Base-by-base conservation (phyloP, 2,329 filamentous ascomycete genomes). In the Aureobasidium sp. region DNA sequence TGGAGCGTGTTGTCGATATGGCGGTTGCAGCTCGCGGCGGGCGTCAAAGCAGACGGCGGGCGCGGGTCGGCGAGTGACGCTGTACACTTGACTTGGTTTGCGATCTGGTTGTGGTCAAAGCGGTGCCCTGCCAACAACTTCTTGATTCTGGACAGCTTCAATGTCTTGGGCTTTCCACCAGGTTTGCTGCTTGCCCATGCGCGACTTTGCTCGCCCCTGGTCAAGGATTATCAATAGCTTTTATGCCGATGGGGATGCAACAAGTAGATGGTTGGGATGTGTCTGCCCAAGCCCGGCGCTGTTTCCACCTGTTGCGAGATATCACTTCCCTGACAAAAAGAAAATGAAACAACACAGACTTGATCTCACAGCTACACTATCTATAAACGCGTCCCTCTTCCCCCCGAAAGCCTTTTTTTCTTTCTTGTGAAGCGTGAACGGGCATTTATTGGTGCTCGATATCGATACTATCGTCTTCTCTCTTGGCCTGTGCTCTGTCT, bases 231-330 rank as follows among this genome's bases (percentile, higher is more conserved):
- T 55, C 38, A 21, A 55, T 31, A 9, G 19, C 21, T 38, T 40
- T 19, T 42, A 27, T 55, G 51, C 51, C 51, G 37, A 55, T 53
- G 49, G 49, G 49, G 33, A 53, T 40, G 49, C 51, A n/a, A 55
- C 21, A 23, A 33, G 9, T 55, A 42, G 51, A 53, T 55, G 51
- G 51, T 43, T 43, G 51, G 51, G 51, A 31, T 27, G 35, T 55
- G 25, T 43, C 50, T 54, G 50, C 50, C 25, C 50, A 54, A 54
- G 50, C 50, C 21, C 51, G n/a, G 23, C 38, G 23, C 38, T 43
- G n/a, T 23, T 42, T 33, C 10, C 15, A 6, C 17, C 23, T 42
- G 2, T 53, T 33, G 19, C 23, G 23, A 29, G 4, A 29, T 29
- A 9, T 46, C 43, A 42, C 38, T 2, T 40, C 37, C 17, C 23